phyloP scores from a whole-genome alignment of 352 stramenopile species.

The Elongisporangium anandrum region DNA sequence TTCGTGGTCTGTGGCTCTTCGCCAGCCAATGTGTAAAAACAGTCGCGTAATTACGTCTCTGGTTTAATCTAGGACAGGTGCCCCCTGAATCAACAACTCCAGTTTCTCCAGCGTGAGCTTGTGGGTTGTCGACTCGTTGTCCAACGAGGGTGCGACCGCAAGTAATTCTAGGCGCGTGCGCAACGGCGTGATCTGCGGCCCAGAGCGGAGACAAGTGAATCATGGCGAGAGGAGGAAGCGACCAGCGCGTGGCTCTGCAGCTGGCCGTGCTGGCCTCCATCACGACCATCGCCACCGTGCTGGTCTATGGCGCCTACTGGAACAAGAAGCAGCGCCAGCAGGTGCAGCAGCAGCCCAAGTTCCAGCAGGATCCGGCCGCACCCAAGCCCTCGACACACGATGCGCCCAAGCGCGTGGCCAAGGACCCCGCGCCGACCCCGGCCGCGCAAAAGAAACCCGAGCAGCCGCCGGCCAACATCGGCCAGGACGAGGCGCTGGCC shows the following conservation, averaged over 20 bases:
- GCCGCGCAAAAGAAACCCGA: constrained; percentile 24
- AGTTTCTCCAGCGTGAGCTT: no score
- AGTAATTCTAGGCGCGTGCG: not conserved
- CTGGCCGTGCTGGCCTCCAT: constrained; percentile 68
- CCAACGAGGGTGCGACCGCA: no score
- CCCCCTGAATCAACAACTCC: not conserved
- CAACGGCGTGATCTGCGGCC: not conserved
- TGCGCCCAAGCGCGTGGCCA: constrained; percentile 23
- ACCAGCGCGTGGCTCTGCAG: constrained; percentile 55
- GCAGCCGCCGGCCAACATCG: constrained; percentile 19
- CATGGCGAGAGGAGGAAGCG: constrained; percentile 14
- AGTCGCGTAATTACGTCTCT: not conserved
- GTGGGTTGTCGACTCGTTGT: no score
- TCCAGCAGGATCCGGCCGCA: constrained; percentile 8
- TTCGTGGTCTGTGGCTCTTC: constrained; percentile 7
- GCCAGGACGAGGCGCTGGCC: constrained; percentile 58
- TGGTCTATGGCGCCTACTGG: constrained; percentile 47
- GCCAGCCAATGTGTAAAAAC: constrained; percentile 19
- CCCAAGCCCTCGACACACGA: constrained; percentile 17
- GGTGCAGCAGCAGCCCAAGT: constrained; percentile 8
- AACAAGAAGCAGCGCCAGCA: constrained; percentile 34
- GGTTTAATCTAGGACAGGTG: not conserved
- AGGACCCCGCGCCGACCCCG: constrained; percentile 14
- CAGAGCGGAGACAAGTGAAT: constrained; percentile 3
- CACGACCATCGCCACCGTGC: constrained; percentile 56